Conservation (phyloP, 139 green algal species). For the Dunaliella primolecta region DNA sequence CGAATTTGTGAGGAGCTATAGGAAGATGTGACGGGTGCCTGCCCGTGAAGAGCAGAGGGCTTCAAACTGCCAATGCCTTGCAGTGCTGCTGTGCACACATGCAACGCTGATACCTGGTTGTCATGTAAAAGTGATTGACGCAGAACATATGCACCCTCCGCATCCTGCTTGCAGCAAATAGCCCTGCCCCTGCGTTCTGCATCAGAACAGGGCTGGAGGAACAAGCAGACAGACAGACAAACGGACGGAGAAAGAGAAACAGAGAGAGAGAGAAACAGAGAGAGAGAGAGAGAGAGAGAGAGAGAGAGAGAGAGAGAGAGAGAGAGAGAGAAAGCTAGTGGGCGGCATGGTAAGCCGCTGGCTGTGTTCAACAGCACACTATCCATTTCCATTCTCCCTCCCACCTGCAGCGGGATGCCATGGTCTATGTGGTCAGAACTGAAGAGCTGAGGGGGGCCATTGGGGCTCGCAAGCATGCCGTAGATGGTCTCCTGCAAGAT, state of each 20-base stretch:
- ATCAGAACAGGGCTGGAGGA: neutral
- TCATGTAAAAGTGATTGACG: neutral
- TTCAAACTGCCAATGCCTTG: too few species aligned
- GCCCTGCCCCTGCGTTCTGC: neutral
- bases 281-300: too few species aligned
- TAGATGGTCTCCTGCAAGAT: constrained; percentile 3
- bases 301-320: too few species aligned
- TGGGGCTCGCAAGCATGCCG: neutral
- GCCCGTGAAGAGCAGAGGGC: too few species aligned
- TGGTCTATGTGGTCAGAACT: constrained; percentile 1
- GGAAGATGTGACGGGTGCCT: neutral
- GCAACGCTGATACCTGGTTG: neutral
- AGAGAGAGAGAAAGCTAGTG: too few species aligned
- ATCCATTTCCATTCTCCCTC: neutral
- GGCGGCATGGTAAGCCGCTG: too few species aligned
- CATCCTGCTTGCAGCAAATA: neutral
- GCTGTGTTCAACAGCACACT: neutral
- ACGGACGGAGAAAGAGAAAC: neutral
- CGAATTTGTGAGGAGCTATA: neutral
- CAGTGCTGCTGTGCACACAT: neutral
- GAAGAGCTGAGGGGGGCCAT: neutral
- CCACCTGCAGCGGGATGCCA: neutral
- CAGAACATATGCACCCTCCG: neutral
- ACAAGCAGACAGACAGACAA: neutral
- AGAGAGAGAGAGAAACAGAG: too few species aligned